Base-by-base conservation (phyloP, 2,329 filamentous ascomycete genomes). In the Epichloe bromicola region DNA sequence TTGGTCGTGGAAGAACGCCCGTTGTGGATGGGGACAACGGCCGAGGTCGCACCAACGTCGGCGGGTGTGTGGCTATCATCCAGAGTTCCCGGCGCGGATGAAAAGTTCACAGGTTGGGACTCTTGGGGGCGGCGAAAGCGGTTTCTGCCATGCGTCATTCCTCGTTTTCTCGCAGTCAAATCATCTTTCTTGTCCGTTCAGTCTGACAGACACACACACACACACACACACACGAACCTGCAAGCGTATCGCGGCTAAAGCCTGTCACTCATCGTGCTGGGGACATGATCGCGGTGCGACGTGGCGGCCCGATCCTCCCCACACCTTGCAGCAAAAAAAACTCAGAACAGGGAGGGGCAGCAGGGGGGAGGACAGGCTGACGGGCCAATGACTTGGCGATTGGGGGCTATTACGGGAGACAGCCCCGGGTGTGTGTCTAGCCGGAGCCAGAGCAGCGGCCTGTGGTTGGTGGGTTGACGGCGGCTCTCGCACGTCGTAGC, bases 291-390 rank as follows among this genome's bases (percentile, higher is more conserved):
- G 48, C 39, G 30, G 48, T 46, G 51, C 48, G 51, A 53, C 51
- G 17, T 53, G 51, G 33, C 51, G 51, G 51, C 42, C 51, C 51
- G 51, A 40, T 48, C 48, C 51, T 41, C 51, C 51, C 51, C 51
- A 34, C 43, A 53, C 38, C 38, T 20, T 30, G 1, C 36, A 15
- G 15, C 36, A 23, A 23, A 37, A 10, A 23, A 23, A 7, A 17
- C 8, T n/a, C n/a, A 45, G 14, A 20, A 19, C 17, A 30, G 10
- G 26, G 23, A 23, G 23, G 23, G 23, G 19, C 23, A 23, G 23
- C 23, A 23, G 23, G 26, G 23, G 6, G 23, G 23, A 8, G 26
- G 26, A 26, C 26, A 7, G 26, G 8, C 26, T 30, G 26, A 30
- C 26, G 26, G 26, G 26, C 26, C 26, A 30, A 30, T 30, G 26